Base-by-base conservation (phyloP, 331 rosid species). In the Arachis monticola region DNA sequence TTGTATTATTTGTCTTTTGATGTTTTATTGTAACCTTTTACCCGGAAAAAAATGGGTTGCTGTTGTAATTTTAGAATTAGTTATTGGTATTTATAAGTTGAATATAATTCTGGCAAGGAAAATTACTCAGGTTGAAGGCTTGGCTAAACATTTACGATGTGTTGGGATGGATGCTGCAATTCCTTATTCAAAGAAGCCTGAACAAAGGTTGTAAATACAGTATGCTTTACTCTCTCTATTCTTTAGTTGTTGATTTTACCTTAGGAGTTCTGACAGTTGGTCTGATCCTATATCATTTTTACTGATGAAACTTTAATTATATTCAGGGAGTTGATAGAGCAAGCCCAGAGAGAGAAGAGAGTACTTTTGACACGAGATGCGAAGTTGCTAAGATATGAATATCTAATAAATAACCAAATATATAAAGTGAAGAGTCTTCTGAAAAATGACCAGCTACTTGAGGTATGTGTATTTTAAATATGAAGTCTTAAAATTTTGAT, bases 131-230 rank as follows among this genome's bases (percentile, higher is more conserved):
- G 95, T 92, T 72, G 97, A 90, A 88, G 97, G 99, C 74, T 86
- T 94, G 84, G 99, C 97, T 73, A 94, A 94, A 87, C 96, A 94
- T 86, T 83, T 94, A 86, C 86, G 97, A 11, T 94, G 97, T 69
- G 96, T 90, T 69, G 97, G 99, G 82, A 77, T 94, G 50, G 97
- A 94, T 86, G 98, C 97, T 65, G 98, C 97, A 75, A 74, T 88
- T 67, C 94, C 97, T 57, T 53, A 44, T 80, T 84, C 93, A 40
- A 91, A 88, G 88, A 94, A 81, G 82, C 96, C 98, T 32, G 94
- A 85, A 70, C 73, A 97, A 79, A 89, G 98, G 98, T 93, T 64
- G 47, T 75, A 38, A 64, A 64, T 77, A 44, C 69, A 42, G 22
- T 69, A 14, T 66, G 73, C 52, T 69, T 74, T 53, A 30, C 22